These are phyloP conservation scores for Trichoderma breve DNA, from an alignment of 2,329 filamentous ascomycete genomes.

Conservation along the genomic window DNA sequence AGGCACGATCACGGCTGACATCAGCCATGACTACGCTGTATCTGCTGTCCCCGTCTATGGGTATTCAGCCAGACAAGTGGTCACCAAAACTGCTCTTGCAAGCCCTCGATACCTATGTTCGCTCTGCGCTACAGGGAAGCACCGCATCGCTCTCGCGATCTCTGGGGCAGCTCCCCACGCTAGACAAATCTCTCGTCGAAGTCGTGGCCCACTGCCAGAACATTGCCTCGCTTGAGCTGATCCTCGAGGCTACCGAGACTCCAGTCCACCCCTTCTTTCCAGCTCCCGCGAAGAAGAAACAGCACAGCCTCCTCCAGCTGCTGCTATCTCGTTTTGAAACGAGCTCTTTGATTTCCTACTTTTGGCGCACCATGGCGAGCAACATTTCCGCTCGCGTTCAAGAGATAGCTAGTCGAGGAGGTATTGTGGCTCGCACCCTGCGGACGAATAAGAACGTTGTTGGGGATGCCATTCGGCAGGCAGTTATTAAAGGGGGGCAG, in stretches of 20 bases:
- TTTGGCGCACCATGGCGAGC: slow-evolving; percentile 86
- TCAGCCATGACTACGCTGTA: slow-evolving; percentile 77
- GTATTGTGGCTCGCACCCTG: slow-evolving; percentile 78
- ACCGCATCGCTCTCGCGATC: slow-evolving; percentile 71
- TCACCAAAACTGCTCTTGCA: slow-evolving; percentile 71
- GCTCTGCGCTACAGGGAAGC: slow-evolving; percentile 75
- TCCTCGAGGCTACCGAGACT: slow-evolving; percentile 67
- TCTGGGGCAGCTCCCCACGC: slow-evolving; percentile 72
- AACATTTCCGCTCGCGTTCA: slow-evolving; percentile 74
- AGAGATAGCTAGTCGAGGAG: slow-evolving; percentile 79
- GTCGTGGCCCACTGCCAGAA: slow-evolving; percentile 85
- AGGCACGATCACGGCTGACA: slow-evolving; percentile 68
- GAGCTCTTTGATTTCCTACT: slow-evolving; percentile 81
- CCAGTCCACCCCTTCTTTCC: slow-evolving; percentile 67
- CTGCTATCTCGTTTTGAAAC: slow-evolving; percentile 81
- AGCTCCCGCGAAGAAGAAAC: slow-evolving; percentile 32
- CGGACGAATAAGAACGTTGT: slow-evolving; percentile 72
- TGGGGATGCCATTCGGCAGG: slow-evolving; percentile 74
- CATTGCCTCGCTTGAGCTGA: slow-evolving; percentile 78
- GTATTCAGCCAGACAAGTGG: slow-evolving; percentile 53
- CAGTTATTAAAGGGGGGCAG: slow-evolving; percentile 75
- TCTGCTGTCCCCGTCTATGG: slow-evolving; percentile 68
- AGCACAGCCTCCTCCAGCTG: slow-evolving; percentile 62
- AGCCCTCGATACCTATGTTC: slow-evolving; percentile 77
- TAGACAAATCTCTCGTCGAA: slow-evolving; percentile 80